Conservation (phyloP, 257 asterid genomes). For the Forsythia suspensa region DNA sequence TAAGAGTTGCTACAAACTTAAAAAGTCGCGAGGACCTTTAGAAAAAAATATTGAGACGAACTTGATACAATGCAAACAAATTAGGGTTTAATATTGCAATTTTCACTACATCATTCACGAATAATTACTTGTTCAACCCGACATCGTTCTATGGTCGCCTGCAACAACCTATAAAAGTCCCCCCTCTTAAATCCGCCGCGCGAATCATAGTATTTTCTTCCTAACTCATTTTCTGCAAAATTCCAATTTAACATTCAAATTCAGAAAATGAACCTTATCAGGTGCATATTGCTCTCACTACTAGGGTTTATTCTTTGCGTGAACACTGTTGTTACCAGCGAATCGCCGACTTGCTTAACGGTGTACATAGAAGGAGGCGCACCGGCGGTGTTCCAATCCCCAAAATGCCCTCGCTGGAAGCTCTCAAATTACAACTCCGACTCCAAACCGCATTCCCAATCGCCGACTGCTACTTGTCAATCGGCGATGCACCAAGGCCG, state of each 20-base stretch:
- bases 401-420: slow-evolving; percentile 95
- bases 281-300: slow-evolving; percentile 13
- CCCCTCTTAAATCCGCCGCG: slow-evolving; percentile 27
- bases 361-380: slow-evolving; percentile 95
- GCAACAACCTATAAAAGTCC: not conserved
- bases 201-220: not conserved
- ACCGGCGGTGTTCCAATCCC: slow-evolving; percentile 92
- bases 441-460: slow-evolving; percentile 26
- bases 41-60: not conserved
- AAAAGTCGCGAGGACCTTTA: not conserved
- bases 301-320: slow-evolving; percentile 39
- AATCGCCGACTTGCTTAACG: slow-evolving; percentile 75
- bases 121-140: not conserved
- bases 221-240: not conserved
- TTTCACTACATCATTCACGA: not conserved
- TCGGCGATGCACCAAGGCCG: slow-evolving; percentile 82
- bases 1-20: not conserved
- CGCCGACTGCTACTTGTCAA: slow-evolving; percentile 56
- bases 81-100: not conserved
- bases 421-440: slow-evolving; percentile 52
- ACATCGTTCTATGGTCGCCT: not conserved
- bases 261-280: slow-evolving; percentile 25
- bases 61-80: not conserved
- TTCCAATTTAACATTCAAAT: not conserved
- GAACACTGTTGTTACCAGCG: slow-evolving; percentile 44